phyloP scores from a whole-genome alignment of 2,329 filamentous ascomycete species.

The Dryadomyces quercus-mongolicae region DNA sequence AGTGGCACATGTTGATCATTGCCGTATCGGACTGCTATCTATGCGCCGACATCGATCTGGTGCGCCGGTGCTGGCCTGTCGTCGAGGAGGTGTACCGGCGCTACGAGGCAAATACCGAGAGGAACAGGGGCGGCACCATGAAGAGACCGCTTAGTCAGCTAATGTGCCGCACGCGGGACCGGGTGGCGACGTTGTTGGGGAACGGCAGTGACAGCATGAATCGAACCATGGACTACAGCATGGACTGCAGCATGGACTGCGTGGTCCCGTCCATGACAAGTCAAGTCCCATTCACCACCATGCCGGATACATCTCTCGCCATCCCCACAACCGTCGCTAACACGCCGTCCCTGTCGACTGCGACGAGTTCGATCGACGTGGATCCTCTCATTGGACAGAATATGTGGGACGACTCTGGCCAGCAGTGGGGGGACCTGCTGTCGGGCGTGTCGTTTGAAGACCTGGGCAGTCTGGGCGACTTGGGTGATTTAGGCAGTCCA shows the following conservation, averaged over 20 bases:
- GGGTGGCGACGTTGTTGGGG: not conserved
- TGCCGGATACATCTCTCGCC: too few species aligned
- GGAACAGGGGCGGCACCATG: not conserved
- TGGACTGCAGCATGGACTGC: not conserved
- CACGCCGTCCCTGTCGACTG: not conserved
- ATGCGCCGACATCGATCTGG: constrained; percentile 12
- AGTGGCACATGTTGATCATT: constrained; percentile 17
- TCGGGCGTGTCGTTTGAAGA: not conserved
- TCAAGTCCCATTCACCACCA: too few species aligned
- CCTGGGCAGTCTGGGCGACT: not conserved
- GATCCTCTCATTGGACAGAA: not conserved
- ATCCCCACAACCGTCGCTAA: not conserved
- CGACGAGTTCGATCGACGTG: not conserved
- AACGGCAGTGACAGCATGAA: not conserved
- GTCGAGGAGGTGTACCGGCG: constrained; percentile 14
- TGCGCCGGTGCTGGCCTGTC: constrained; percentile 16
- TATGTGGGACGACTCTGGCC: not conserved
- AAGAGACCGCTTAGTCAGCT: constrained; percentile 2
- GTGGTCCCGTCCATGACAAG: not conserved
- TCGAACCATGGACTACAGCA: too few species aligned
- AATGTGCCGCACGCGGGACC: not conserved
- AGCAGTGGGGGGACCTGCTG: not conserved
- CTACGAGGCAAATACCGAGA: constrained; percentile 7
- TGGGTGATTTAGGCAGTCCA: not conserved
- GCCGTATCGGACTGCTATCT: constrained; percentile 18